These are phyloP conservation scores for Fusarium redolens DNA, from an alignment of 2,329 filamentous ascomycete genomes.

Conservation along the genomic window DNA sequence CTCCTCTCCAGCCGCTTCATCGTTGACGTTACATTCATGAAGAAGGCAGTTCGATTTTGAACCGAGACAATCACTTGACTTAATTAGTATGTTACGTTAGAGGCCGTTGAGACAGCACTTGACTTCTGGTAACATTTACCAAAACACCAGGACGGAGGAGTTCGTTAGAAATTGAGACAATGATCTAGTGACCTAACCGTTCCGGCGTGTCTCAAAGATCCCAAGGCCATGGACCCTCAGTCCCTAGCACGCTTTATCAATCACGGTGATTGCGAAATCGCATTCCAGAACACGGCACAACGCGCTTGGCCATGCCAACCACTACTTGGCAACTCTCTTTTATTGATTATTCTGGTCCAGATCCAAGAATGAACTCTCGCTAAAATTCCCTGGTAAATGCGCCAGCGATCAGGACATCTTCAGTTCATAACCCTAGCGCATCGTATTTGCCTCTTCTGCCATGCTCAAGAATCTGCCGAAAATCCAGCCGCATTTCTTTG, in stretches of 20 bases:
- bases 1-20: neutral
- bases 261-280: slow-evolving; percentile 19
- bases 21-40: slow-evolving; percentile 14
- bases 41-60: neutral
- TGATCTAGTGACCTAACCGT: slow-evolving; percentile 12
- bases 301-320: slow-evolving; percentile 17
- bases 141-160: neutral
- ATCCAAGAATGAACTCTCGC: slow-evolving; percentile 26
- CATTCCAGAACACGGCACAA: slow-evolving; percentile 41
- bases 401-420: slow-evolving; percentile 1
- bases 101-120: slow-evolving; percentile 23
- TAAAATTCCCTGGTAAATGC: slow-evolving; percentile 21
- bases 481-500: slow-evolving; percentile 33
- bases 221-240: slow-evolving; percentile 5
- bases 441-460: slow-evolving; percentile 49
- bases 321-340: slow-evolving; percentile 19
- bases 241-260: slow-evolving; percentile 10
- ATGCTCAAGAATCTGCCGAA: slow-evolving; percentile 45
- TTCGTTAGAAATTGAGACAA: slow-evolving; percentile 32
- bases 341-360: slow-evolving; percentile 26
- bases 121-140: slow-evolving; percentile 23
- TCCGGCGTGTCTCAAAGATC: slow-evolving; percentile 6
- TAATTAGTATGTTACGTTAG: neutral
- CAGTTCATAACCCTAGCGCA: slow-evolving; percentile 50
- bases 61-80: slow-evolving; percentile 30